A percentile compares a stretch with the other conserved stretches of the same genome.
phyloP scores from a whole-genome alignment of 2,329 filamentous ascomycete species.

The Sphaerulina vaccinii region DNA sequence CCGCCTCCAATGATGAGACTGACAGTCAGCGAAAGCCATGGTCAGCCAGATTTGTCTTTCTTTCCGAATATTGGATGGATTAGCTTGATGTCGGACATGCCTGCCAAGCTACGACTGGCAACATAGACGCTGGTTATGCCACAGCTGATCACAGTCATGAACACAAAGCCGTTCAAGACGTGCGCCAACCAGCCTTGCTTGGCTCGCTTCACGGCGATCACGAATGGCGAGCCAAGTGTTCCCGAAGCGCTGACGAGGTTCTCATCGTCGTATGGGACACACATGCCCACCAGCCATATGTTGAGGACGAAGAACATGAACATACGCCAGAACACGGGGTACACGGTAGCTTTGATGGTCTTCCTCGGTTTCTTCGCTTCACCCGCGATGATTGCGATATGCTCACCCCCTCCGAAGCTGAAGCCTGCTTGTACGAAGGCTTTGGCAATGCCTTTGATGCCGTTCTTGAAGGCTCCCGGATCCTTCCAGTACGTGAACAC shows the following conservation, averaged over 20 bases:
- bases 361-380: slow-evolving; percentile 34
- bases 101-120: slow-evolving; percentile 37
- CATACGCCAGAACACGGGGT: slow-evolving; percentile 39
- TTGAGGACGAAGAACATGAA: slow-evolving; percentile 38
- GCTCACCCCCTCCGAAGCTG: slow-evolving; percentile 29
- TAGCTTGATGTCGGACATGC: slow-evolving; percentile 34
- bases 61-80: slow-evolving; percentile 28
- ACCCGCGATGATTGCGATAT: slow-evolving; percentile 38
- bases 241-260: slow-evolving; percentile 34
- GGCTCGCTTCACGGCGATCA: slow-evolving; percentile 33
- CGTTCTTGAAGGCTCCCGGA: slow-evolving; percentile 24
- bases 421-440: slow-evolving; percentile 40
- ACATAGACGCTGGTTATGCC: slow-evolving; percentile 39
- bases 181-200: slow-evolving; percentile 36
- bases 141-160: slow-evolving; percentile 39
- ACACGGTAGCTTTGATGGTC: slow-evolving; percentile 36
- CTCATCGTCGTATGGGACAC: slow-evolving; percentile 34
- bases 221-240: slow-evolving; percentile 37
- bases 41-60: slow-evolving; percentile 33
- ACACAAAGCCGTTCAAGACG: slow-evolving; percentile 39
- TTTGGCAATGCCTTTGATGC: slow-evolving; percentile 39
- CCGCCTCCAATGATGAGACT: slow-evolving; percentile 36
- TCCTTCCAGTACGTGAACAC: slow-evolving; percentile 31
- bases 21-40: slow-evolving; percentile 34
- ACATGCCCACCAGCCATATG: slow-evolving; percentile 41